A percentile compares a stretch with the other conserved stretches of the same genome.
Evolutionary conservation across 2,329 filamentous ascomycete species (phyloP).

Genomic region (Colletotrichum sp.): DNA sequence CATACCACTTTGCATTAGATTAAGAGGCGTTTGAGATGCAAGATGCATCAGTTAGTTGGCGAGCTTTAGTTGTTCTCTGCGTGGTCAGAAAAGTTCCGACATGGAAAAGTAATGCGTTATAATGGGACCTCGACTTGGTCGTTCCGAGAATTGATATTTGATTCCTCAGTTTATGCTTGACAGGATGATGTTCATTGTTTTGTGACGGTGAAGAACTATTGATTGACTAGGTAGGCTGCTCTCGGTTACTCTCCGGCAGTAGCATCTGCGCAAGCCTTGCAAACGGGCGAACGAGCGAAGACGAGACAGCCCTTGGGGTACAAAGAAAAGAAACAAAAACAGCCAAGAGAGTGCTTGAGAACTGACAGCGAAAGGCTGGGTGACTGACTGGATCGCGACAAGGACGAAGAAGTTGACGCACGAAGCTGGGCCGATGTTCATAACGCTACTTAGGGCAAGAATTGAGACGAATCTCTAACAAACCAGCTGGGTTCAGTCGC

Average conservation of each 20-base stretch:
- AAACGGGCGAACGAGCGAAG: background rate
- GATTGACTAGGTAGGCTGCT: too few relatives aligned
- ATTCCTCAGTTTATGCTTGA: background rate
- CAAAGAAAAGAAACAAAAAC: background rate
- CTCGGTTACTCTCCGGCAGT: too few relatives aligned
- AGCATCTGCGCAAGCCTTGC: background rate
- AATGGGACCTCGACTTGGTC: background rate
- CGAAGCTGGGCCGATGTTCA: too few relatives aligned
- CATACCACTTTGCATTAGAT: conserved; percentile 21
- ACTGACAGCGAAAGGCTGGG: background rate
- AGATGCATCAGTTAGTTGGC: background rate
- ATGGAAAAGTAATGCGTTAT: background rate
- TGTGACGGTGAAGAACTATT: background rate
- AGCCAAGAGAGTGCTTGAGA: background rate
- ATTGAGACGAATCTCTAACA: fast-evolving
- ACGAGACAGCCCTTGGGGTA: background rate
- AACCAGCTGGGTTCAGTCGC: conserved; percentile 1
- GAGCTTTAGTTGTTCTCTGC: background rate
- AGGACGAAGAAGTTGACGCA: background rate
- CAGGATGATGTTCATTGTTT: background rate
- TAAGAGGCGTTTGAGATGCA: conserved; percentile 9
- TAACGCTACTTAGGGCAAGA: fast-evolving
- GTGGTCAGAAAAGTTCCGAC: background rate
- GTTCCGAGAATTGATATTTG: background rate
- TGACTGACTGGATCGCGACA: background rate